Conservation (phyloP, 2,329 filamentous ascomycete genomes). For the Sporothrix sp. region DNA sequence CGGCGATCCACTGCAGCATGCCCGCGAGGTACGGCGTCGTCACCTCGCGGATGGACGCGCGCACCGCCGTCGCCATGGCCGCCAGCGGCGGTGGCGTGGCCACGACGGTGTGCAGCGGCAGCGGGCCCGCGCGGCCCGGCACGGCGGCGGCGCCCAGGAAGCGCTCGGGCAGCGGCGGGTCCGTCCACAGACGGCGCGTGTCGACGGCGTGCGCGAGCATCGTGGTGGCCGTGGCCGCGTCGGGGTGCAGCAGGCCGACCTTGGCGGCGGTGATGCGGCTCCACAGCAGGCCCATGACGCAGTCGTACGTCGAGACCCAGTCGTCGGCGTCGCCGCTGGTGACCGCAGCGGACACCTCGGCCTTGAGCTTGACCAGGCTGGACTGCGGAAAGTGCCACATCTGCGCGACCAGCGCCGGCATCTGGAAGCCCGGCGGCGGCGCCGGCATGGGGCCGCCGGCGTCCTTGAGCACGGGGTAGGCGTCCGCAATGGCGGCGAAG, state of each 20-base stretch:
- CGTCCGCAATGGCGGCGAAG: not conserved
- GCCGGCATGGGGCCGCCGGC: slow-evolving; percentile 9
- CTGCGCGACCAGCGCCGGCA: slow-evolving; percentile 8
- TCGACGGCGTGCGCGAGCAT: slow-evolving; percentile 21
- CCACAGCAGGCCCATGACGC: slow-evolving; percentile 34
- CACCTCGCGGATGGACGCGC: slow-evolving; percentile 19
- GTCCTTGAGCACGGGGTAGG: slow-evolving; percentile 6
- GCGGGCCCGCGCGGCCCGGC: slow-evolving; percentile 8
- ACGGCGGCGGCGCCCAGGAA: slow-evolving; percentile 20
- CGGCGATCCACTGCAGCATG: slow-evolving; percentile 20
- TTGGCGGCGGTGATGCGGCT: slow-evolving; percentile 29
- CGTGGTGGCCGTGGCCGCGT: not conserved
- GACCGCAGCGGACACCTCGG: slow-evolving; percentile 24
- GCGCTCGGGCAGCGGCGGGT: slow-evolving; percentile 20
- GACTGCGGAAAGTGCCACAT: slow-evolving; percentile 35
- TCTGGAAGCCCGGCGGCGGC: slow-evolving; percentile 13
- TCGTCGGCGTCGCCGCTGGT: slow-evolving; percentile 22
- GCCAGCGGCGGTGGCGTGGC: too few relatives aligned
- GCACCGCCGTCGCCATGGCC: slow-evolving; percentile 19
- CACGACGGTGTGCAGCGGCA: too few relatives aligned
- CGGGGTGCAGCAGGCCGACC: slow-evolving; percentile 24
- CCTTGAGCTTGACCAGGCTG: slow-evolving; percentile 32
- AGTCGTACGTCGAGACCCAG: slow-evolving; percentile 39
- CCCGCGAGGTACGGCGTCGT: slow-evolving; percentile 18
- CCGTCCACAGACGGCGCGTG: slow-evolving; percentile 16